Base-by-base conservation (phyloP, 805 yeast species). In the Starmera pachycereana region DNA sequence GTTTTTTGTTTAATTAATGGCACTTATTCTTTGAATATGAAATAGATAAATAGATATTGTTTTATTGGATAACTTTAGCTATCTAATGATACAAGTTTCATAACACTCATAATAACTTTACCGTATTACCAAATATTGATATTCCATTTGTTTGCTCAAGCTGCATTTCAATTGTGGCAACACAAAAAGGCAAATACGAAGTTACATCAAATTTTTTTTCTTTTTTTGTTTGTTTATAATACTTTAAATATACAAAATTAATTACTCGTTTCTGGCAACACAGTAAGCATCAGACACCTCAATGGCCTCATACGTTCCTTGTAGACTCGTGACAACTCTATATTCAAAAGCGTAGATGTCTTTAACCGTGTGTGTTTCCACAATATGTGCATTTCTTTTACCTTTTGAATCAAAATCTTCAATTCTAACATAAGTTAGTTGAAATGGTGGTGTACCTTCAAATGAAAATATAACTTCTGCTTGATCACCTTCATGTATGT, bases 301-400 rank as follows among this genome's bases (percentile, higher is more conserved):
- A 35, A 87, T 73, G 6, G 97, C 97, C 60, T 89, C 96, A 55
- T 92, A 92, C 4, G 86, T 81, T 36, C 99, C 99, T 58, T 89
- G 96, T 47, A 86, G 63, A 49, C 85, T 82, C 2, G 95, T 90
- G 53, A 71, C 65, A 8, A 85, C 80, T 40, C 77, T 71, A 56
- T 86, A 78, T 50, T 79, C 84, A 52, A 77, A 64, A 2, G 74
- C 81, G 61, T 74, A 65, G 35, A 92, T 85, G 46, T 81, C 80
- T 18, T 68, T 54, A 25, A 76, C 78, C 33, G 64, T 65, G 40
- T 65, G 68, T 2, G 77, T 71, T 40, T 81, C 85, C 31, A 86
- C 73, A 12, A 79, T 76, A 45, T 77, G 68, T 58, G 51, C 72
- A 62, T 51, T 77, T 72, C 62, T 65, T 38, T 62, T 61, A 12